Evolutionary conservation across 768 basidiomycete genomes (phyloP).

Genomic region (Suillus discolor): DNA sequence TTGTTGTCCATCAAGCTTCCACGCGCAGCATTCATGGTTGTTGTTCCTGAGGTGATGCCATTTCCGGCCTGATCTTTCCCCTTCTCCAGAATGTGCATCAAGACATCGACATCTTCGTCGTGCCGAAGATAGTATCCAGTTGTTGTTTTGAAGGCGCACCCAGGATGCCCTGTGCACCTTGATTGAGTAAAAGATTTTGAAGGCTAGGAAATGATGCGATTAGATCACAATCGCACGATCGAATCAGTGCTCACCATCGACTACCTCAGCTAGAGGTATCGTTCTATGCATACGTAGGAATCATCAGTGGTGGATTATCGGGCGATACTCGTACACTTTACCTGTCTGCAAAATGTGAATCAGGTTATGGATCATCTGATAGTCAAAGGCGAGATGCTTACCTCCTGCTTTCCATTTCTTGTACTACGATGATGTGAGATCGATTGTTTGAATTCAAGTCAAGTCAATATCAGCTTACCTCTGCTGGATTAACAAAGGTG

Average conservation of each 20-base stretch:
- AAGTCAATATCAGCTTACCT: slow-evolving; percentile 47
- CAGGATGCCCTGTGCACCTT: slow-evolving; percentile 79
- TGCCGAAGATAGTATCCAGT: slow-evolving; percentile 72
- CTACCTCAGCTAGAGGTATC: slow-evolving; percentile 71
- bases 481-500: slow-evolving; percentile 63
- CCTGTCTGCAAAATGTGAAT: slow-evolving; percentile 56
- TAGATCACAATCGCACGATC: neutral
- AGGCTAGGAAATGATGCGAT: slow-evolving; percentile 47
- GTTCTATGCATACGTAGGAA: slow-evolving; percentile 41
- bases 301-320: slow-evolving; percentile 16
- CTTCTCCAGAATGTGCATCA: slow-evolving; percentile 58
- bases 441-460: slow-evolving; percentile 13
- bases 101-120: slow-evolving; percentile 64
- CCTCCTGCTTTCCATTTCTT: slow-evolving; percentile 83
- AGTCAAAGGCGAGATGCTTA: slow-evolving; percentile 35
- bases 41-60: slow-evolving; percentile 33
- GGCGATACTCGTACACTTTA: slow-evolving; percentile 37
- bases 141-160: slow-evolving; percentile 81
- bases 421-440: slow-evolving; percentile 44
- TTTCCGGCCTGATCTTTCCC: slow-evolving; percentile 63
- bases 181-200: slow-evolving; percentile 65
- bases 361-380: slow-evolving; percentile 12
- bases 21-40: slow-evolving; percentile 24
- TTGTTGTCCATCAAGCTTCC: slow-evolving; percentile 44
- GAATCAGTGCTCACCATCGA: slow-evolving; percentile 64